phyloP scores from a whole-genome alignment of 139 green algal genomes.

The Chloropicon primus region DNA sequence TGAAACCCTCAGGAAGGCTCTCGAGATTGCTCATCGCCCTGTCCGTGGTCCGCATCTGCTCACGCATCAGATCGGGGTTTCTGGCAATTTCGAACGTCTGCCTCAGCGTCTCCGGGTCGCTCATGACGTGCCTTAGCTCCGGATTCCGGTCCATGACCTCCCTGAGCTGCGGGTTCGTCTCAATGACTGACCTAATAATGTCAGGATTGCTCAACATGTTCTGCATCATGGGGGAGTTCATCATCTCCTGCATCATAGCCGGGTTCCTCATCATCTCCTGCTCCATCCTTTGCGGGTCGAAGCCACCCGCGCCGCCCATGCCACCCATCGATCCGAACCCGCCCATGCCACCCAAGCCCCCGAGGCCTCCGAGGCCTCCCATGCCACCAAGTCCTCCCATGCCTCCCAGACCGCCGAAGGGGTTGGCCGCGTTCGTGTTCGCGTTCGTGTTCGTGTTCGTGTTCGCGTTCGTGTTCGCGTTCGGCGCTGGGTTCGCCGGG shows the following conservation, averaged over 20 bases:
- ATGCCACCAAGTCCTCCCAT: not conserved
- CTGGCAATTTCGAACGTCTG: slow-evolving; percentile 56
- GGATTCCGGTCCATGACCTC: slow-evolving; percentile 78
- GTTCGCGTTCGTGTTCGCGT: slow-evolving; percentile 1
- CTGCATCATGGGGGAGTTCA: slow-evolving; percentile 59
- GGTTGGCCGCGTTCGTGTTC: not conserved
- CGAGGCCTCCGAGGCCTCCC: not conserved
- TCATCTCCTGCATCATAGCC: slow-evolving; percentile 43
- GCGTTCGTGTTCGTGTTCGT: not conserved
- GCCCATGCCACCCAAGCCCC: slow-evolving; percentile 1
- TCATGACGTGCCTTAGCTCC: slow-evolving; percentile 74
- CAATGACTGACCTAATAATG: slow-evolving; percentile 58
- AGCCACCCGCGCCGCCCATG: not conserved
- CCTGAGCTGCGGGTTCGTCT: slow-evolving; percentile 55
- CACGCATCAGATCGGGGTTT: slow-evolving; percentile 51
- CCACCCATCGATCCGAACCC: slow-evolving; percentile 5
- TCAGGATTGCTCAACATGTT: slow-evolving; percentile 69
- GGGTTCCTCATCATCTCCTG: slow-evolving; percentile 27
- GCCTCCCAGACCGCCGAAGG: not conserved
- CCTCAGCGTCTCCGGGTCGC: slow-evolving; percentile 71
- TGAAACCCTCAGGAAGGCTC: slow-evolving; percentile 85
- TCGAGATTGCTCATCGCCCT: slow-evolving; percentile 88
- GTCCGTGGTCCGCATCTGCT: not conserved
- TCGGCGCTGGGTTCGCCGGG: slow-evolving; percentile 10
- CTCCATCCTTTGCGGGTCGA: slow-evolving; percentile 15